Evolutionary conservation across 1,284 basidiomycete species (phyloP).

Genomic region (Trichosporon asahii): DNA sequence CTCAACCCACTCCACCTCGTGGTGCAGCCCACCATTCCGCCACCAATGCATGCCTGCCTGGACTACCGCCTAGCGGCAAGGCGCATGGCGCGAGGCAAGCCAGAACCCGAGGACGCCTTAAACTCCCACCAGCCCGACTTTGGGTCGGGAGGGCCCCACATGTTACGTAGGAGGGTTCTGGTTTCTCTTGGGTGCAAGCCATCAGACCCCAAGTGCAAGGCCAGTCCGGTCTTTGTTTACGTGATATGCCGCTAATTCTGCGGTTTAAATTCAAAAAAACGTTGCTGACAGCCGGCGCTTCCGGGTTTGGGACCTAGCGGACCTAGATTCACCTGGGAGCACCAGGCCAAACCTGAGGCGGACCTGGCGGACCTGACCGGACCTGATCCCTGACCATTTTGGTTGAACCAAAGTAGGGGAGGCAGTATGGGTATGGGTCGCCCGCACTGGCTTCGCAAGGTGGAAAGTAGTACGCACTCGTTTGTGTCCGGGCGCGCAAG

Average conservation of each 20-base stretch:
- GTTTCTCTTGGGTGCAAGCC: not conserved
- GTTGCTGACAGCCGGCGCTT: constrained; percentile 3
- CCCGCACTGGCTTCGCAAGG: not conserved
- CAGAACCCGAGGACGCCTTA: not conserved
- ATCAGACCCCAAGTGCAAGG: not conserved
- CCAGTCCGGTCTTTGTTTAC: constrained; percentile 7
- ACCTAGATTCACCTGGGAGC: not conserved
- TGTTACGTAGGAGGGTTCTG: not conserved
- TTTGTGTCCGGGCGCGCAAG: not conserved
- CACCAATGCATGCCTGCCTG: not conserved
- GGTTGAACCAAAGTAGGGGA: constrained; percentile 2
- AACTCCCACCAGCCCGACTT: not conserved
- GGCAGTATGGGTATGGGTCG: not conserved
- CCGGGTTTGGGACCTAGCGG: constrained; percentile 4
- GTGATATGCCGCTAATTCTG: constrained; percentile 4
- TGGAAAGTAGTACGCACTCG: not conserved
- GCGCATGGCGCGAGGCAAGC: not conserved
- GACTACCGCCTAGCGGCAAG: not conserved
- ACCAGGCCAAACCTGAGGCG: not conserved
- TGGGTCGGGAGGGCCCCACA: constrained; percentile 7
- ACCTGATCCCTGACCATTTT: not conserved
- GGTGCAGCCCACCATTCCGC: not conserved
- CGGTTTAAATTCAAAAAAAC: constrained; percentile 5
- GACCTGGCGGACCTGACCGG: not conserved
- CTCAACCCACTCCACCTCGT: not conserved